A percentile compares a stretch with the other conserved stretches of the same genome.
Conservation (phyloP, 2,329 filamentous ascomycete species). For the Colletotrichum euphorbiae region DNA sequence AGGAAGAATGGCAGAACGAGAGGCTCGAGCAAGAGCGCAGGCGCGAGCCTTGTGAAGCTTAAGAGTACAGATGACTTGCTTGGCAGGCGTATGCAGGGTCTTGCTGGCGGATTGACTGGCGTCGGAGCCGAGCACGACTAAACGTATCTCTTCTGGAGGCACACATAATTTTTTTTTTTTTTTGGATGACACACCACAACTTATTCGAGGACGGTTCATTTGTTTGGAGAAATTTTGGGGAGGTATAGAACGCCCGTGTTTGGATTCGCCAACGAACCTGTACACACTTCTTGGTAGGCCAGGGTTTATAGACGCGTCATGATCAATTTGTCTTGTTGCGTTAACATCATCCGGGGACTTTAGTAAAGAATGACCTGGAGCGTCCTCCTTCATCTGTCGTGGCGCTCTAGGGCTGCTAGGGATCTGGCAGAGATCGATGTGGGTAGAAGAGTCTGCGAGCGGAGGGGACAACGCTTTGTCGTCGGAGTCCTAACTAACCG, state of each 20-base stretch:
- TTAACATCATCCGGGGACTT: too few species aligned
- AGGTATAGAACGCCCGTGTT: slow-evolving; percentile 27
- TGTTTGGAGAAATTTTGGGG: neutral
- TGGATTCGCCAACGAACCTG: slow-evolving; percentile 33
- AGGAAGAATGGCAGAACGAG: slow-evolving; percentile 45
- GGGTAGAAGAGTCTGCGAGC: too few species aligned
- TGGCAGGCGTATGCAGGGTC: slow-evolving; percentile 68
- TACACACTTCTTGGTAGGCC: slow-evolving; percentile 16
- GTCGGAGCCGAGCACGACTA: slow-evolving; percentile 54
- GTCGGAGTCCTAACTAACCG: too few species aligned
- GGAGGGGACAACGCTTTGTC: too few species aligned
- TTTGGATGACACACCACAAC: neutral
- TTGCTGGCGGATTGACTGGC: slow-evolving; percentile 65
- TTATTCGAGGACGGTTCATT: neutral
- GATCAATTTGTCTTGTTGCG: neutral
- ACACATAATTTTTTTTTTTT: neutral
- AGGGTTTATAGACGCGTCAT: slow-evolving; percentile 12
- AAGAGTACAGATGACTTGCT: slow-evolving; percentile 69
- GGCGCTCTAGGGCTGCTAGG: too few species aligned
- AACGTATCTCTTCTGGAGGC: slow-evolving; percentile 5
- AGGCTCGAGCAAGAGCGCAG: slow-evolving; percentile 54
- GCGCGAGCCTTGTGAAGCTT: slow-evolving; percentile 64
- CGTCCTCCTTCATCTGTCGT: too few species aligned
- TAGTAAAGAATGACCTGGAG: too few species aligned
- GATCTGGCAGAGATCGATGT: too few species aligned